These are phyloP conservation scores for Penicillium sp. DNA, from an alignment of 2,329 filamentous ascomycete species.

Conservation along the genomic window DNA sequence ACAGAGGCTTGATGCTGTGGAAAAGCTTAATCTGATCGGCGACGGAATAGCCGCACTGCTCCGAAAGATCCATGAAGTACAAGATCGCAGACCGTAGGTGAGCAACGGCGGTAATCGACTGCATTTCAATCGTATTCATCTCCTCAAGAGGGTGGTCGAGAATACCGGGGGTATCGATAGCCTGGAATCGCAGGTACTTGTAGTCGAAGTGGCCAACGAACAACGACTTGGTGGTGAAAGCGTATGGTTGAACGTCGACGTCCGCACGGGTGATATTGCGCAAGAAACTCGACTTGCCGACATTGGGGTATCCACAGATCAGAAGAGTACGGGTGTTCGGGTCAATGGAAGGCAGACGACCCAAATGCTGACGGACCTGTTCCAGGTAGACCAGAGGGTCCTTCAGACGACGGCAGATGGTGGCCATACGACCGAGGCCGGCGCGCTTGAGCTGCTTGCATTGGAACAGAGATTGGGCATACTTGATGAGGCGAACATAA, in stretches of 20 bases:
- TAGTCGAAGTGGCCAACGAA: conserved; percentile 98
- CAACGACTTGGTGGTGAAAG: conserved; percentile 95
- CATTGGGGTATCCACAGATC: conserved; percentile 96
- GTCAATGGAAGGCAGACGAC: conserved; percentile 95
- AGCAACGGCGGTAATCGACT: conserved; percentile 94
- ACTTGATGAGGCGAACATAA: conserved; percentile 93
- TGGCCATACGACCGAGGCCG: conserved; percentile 95
- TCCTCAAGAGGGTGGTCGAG: conserved; percentile 95
- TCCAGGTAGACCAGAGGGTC: conserved; percentile 93
- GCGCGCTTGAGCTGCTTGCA: conserved; percentile 98
- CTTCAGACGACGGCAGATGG: conserved; percentile 88
- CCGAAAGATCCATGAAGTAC: conserved; percentile 97
- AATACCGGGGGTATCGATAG: conserved; percentile 97
- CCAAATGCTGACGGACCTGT: conserved; percentile 92
- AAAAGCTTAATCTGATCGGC: conserved; percentile 90
- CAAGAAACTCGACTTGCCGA: conserved; percentile 94
- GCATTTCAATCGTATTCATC: conserved; percentile 99
- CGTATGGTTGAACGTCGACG: conserved; percentile 95
- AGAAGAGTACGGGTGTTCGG: conserved; percentile 93
- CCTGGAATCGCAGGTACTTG: conserved; percentile 84
- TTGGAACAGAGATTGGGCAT: conserved; percentile 94
- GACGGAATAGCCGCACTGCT: conserved; percentile 94
- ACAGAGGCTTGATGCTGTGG: conserved; percentile 92
- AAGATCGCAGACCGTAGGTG: conserved; percentile 91
- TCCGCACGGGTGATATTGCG: conserved; percentile 88